phyloP scores from a whole-genome alignment of 75 land plant genomes.

The Isoetes taiwanensis region DNA sequence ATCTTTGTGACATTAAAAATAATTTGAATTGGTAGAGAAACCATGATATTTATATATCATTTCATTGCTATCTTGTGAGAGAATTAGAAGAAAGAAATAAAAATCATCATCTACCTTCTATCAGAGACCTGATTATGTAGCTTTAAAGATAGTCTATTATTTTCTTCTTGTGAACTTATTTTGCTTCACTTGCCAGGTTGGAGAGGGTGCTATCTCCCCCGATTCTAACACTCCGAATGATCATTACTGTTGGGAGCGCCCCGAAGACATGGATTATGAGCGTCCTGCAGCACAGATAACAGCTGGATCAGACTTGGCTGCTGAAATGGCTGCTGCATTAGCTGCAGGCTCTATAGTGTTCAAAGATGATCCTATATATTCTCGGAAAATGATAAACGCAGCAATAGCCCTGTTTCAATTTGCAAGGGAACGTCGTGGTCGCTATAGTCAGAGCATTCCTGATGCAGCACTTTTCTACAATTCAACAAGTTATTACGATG shows the following conservation, averaged over 20 bases:
- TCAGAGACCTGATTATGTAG: too few species aligned
- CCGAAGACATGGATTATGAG: conserved; percentile 73
- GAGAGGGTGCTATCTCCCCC: conserved; percentile 2
- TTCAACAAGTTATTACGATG: conserved; percentile 88
- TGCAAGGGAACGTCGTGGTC: conserved; percentile 39
- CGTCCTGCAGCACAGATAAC: conserved; percentile 35
- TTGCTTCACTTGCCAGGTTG: conserved; percentile 12
- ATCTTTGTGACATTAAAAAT: too few species aligned
- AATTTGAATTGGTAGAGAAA: too few species aligned
- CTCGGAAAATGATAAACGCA: conserved; percentile 72
- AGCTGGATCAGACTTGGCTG: conserved; percentile 72
- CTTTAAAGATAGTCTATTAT: too few species aligned
- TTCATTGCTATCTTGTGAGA: too few species aligned
- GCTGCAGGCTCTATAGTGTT: conserved; percentile 97
- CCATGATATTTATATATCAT: too few species aligned
- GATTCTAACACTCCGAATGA: conserved; percentile 60
- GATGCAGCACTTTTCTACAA: conserved; percentile 68
- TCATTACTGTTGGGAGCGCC: conserved; percentile 92
- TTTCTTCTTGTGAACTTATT: too few species aligned
- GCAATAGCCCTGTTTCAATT: conserved; percentile 44
- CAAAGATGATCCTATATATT: conserved; percentile 69
- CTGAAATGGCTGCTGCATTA: conserved; percentile 95
- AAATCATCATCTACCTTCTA: too few species aligned
- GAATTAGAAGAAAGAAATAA: too few species aligned
- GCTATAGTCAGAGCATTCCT: conserved; percentile 46